Percentiles rank a stretch among this genome's conserved stretches.
Conservation (phyloP, 345 rosid species). For the Lumnitzera racemosa region DNA sequence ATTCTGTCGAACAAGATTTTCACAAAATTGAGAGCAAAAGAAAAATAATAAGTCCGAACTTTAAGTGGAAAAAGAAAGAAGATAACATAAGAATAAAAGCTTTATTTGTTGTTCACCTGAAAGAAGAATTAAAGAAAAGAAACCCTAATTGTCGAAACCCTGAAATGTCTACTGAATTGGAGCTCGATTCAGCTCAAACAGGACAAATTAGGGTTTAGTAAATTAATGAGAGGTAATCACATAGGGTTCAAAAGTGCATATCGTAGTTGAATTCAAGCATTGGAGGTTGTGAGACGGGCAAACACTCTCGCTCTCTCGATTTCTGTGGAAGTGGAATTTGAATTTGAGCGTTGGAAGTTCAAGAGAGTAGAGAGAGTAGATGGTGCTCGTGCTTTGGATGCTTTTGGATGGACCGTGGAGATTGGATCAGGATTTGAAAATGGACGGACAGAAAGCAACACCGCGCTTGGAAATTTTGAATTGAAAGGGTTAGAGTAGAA, state of each 20-base stretch:
- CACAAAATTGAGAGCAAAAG: slow-evolving; percentile 4
- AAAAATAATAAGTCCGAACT: not conserved
- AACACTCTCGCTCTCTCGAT: not conserved
- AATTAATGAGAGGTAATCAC: too few species aligned
- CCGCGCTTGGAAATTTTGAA: not conserved
- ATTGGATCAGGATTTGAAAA: slow-evolving; percentile 6
- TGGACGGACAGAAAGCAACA: not conserved
- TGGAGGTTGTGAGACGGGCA: too few species aligned
- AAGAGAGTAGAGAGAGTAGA: not conserved
- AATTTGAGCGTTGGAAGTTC: not conserved
- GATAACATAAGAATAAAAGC: not conserved
- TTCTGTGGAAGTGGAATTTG: not conserved
- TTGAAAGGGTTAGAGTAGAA: not conserved
- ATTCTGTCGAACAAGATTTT: slow-evolving; percentile 25
- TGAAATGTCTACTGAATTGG: slow-evolving; percentile 9
- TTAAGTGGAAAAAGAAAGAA: not conserved
- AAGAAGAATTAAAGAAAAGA: slow-evolving; percentile 31
- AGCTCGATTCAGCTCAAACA: too few species aligned
- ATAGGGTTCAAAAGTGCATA: too few species aligned
- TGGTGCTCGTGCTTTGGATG: not conserved
- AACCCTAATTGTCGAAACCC: slow-evolving; percentile 21
- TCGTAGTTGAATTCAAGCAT: too few species aligned
- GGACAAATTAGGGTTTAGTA: too few species aligned
- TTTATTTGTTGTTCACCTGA: slow-evolving; percentile 22
- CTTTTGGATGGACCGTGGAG: slow-evolving; percentile 10